Conservation (phyloP, 306 rosid genomes). For the Cicer bijugum region DNA sequence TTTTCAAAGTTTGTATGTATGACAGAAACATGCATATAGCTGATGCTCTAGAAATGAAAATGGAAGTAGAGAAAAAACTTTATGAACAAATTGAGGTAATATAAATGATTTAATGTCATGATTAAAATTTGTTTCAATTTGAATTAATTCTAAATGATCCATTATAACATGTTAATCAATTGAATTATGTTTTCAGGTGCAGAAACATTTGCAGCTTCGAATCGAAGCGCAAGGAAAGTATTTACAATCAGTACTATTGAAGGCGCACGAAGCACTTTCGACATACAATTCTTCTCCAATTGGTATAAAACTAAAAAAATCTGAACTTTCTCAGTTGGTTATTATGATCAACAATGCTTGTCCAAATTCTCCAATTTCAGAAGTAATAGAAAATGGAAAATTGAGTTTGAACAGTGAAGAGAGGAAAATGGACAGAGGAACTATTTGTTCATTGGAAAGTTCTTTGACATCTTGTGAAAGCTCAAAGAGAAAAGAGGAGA, state of each 20-base stretch:
- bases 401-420: slow-evolving; percentile 46
- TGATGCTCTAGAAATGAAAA: slow-evolving; percentile 82
- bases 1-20: slow-evolving; percentile 45
- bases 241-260: slow-evolving; percentile 76
- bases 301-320: slow-evolving; percentile 70
- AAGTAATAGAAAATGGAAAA: slow-evolving; percentile 67
- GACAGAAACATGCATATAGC: slow-evolving; percentile 69
- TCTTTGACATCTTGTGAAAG: slow-evolving; percentile 84
- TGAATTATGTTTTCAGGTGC: slow-evolving; percentile 62
- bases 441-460: slow-evolving; percentile 79
- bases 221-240: slow-evolving; percentile 97
- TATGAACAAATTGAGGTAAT: slow-evolving; percentile 88
- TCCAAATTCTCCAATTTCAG: slow-evolving; percentile 73
- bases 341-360: slow-evolving; percentile 69
- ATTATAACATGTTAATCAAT: slow-evolving; percentile 17
- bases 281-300: slow-evolving; percentile 65
- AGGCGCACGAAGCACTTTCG: slow-evolving; percentile 83
- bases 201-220: slow-evolving; percentile 81
- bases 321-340: slow-evolving; percentile 79
- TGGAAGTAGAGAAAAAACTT: slow-evolving; percentile 80
- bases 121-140: background rate
- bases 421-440: slow-evolving; percentile 60
- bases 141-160: slow-evolving; percentile 15
- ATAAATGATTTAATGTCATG: slow-evolving; percentile 12
- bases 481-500: slow-evolving; percentile 65